Evolutionary conservation across 306 rosid genomes (phyloP), one percentile per base, ranked within the genome.

Genomic region (Quercus alba): DNA sequence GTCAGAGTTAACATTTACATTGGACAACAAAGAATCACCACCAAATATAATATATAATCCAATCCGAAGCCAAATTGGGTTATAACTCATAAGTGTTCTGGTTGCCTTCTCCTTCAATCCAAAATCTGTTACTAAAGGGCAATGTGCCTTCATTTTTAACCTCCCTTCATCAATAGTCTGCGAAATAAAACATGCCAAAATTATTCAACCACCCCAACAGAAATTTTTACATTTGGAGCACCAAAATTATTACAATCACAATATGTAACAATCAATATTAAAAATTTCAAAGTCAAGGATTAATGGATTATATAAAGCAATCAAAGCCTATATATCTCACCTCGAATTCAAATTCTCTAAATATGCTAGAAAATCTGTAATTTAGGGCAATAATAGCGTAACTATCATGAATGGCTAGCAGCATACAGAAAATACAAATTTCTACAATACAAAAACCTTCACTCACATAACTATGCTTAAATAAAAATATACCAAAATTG

Each of bases 141-240:
- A 94, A 78, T 94, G 94, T 2, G 91, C 88, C 94, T 93, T 94
- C 97, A 94, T 85, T 80, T 85, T 94, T 17, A 94, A 73, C 87
- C 99, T 93, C 78, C 94, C 94, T 38, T 93, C 94, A 25, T 92
- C 99, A 67, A 93, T 89, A 71, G 86, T 83, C 99, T 93, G 87
- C 4, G 64, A 75, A 81, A 76, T 67, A 67, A 67, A 67, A 31
- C 70, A 30, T 5, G 35, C 26, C 26, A 19, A 67, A 67, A 35
- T 67, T 6, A 67, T 67, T 67, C 6, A 33, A 58, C 6, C n/a
- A 5, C 13, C 23, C 49, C 41, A 28, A 15, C 14, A 18, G 38
- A 1, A 14, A 33, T 6, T 31, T 31, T 8, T 67, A 18, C 51
- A 9, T 67, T 3, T 5, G 1, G 0, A 18, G n/a, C 6, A 35